phyloP scores from a whole-genome alignment of 441 rosid genomes.

The Adansonia madagascariensis region DNA sequence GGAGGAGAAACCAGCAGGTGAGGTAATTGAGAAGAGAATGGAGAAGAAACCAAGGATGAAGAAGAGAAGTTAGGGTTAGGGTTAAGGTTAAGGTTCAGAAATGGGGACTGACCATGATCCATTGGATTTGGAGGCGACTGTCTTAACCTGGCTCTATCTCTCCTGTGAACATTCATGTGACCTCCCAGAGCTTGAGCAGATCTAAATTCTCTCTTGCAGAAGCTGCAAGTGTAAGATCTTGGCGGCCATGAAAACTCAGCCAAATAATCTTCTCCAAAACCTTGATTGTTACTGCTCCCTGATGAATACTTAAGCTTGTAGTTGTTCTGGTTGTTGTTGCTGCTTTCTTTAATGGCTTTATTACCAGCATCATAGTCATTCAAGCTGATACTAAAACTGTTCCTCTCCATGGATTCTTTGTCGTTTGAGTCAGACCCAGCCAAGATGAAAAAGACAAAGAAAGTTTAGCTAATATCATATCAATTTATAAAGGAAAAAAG shows the following conservation, averaged over 20 bases:
- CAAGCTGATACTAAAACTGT: slow-evolving; percentile 52
- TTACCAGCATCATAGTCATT: too few relatives aligned
- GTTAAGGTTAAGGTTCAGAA: slow-evolving; percentile 34
- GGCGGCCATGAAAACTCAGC: slow-evolving; percentile 90
- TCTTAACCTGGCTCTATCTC: slow-evolving; percentile 88
- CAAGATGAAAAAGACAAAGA: slow-evolving; percentile 26
- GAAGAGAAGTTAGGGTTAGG: slow-evolving; percentile 34
- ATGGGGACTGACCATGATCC: slow-evolving; percentile 4
- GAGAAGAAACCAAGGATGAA: slow-evolving; percentile 28
- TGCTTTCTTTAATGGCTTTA: slow-evolving; percentile 36
- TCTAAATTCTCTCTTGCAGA: slow-evolving; percentile 85
- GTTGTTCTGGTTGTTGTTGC: slow-evolving; percentile 33
- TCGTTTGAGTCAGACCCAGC: slow-evolving; percentile 28
- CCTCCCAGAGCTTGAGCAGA: slow-evolving; percentile 99
- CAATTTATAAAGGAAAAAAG: slow-evolving; percentile 15
- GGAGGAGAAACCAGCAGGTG: slow-evolving; percentile 41
- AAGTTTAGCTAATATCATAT: background rate
- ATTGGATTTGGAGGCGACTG: slow-evolving; percentile 42
- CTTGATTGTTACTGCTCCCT: slow-evolving; percentile 37
- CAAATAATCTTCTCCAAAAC: slow-evolving; percentile 57
- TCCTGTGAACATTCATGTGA: slow-evolving; percentile 76
- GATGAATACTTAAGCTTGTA: slow-evolving; percentile 41
- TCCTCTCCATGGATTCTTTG: slow-evolving; percentile 60
- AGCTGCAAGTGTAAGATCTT: slow-evolving; percentile 77
- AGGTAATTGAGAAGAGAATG: slow-evolving; percentile 26